Base-by-base conservation (phyloP, 768 basidiomycete genomes). In the Russula vinacea region DNA sequence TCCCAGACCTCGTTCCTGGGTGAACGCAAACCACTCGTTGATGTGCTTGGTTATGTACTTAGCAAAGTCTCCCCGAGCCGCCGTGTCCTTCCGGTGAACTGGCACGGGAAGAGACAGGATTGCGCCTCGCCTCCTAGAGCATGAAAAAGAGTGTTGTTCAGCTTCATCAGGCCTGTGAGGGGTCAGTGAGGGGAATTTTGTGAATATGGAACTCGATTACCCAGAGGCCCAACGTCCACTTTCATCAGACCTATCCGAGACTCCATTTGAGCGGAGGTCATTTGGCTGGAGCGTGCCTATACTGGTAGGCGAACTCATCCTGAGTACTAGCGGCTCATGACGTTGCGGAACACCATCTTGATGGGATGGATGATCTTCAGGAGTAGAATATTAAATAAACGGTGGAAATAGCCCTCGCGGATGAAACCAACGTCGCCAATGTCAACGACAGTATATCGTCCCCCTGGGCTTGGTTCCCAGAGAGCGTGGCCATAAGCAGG, bases 341-440 rank as follows among this genome's bases (percentile, higher is more conserved):
- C n/a, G 17, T 19, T 26, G 40, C 2, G 55, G 55, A 7, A 44
- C 56, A 19, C 56, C 29, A 22, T 44, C 42, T 19, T 32, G 29
- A 33, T 44, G 42, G 29, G 56, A 44, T 44, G 17, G 24, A 29
- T 57, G 6, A n/a, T 44, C 42, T 16, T 11, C 29, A 14, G 56
- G 29, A 44, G 29, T 44, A 57, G 29, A n/a, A 42, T 32, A 32
- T 57, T 45, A 33, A 61, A 58, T 3, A 51, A 37, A 16, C 39
- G 61, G 26, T 45, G 56, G 56, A 57, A 57, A n/a, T n/a, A 33
- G 40, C 56, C 40, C 17, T 42, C 17, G 24, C 56, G 56, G 22
- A 33, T 45, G 56, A 45, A 57, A 33, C 56, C 56, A 32, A 57
- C 56, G 26, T 56, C 55, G 26, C 55, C 55, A 9, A 56, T n/a